These are phyloP conservation scores for Solanum arcanum DNA, from an alignment of 257 asterid species.

Conservation along the genomic window DNA sequence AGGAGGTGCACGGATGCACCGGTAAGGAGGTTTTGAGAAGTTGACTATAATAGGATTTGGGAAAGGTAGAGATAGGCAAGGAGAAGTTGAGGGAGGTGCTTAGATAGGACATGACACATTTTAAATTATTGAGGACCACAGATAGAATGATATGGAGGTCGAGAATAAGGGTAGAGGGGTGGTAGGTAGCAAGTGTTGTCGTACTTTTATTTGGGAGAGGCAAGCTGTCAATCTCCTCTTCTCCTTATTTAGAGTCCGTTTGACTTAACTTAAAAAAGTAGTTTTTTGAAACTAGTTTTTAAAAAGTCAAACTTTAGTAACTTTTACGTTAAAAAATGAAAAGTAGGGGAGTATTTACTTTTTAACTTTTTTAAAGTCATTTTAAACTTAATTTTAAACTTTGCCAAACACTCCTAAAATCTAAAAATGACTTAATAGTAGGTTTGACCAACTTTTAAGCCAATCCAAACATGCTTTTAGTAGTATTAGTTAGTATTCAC, in stretches of 20 bases:
- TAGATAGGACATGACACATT: neutral
- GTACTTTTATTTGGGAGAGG: neutral
- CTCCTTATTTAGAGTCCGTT: neutral
- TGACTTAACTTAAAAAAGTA: neutral
- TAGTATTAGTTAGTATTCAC: neutral
- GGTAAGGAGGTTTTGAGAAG: neutral
- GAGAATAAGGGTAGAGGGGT: neutral
- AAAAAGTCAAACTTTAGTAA: neutral
- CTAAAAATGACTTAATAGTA: neutral
- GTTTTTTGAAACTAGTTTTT: too few relatives aligned
- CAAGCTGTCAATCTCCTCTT: neutral
- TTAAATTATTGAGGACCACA: neutral
- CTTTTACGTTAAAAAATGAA: neutral
- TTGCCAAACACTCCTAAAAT: neutral
- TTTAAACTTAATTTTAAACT: too few relatives aligned
- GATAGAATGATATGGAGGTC: neutral
- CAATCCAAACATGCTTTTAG: too few relatives aligned
- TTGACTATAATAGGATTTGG: neutral
- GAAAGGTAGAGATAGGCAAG: neutral
- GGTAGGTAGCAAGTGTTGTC: neutral
- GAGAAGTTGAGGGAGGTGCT: neutral
- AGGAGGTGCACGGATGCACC: neutral
- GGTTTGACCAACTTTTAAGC: neutral
- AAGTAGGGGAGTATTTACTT: neutral
- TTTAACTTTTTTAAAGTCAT: neutral